Evolutionary conservation across 2,329 filamentous ascomycete genomes (phyloP).

Genomic region (Blastomyces percursus): DNA sequence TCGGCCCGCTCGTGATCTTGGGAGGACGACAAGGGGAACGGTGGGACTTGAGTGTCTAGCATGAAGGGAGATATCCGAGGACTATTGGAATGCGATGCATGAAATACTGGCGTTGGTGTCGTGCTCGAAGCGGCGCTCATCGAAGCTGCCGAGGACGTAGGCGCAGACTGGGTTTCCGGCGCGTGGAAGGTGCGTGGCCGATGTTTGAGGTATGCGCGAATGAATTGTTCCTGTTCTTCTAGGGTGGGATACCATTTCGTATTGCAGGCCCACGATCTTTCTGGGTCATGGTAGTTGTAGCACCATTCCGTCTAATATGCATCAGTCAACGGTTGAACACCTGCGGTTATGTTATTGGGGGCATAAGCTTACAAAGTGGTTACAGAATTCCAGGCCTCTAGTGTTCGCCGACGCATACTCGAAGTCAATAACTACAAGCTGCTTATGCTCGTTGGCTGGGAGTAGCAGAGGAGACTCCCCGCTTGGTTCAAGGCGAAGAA

Average conservation of each 20-base stretch:
- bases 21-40: conserved; percentile 35
- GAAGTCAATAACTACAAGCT: conserved; percentile 94
- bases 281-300: conserved; percentile 84
- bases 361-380: conserved; percentile 63
- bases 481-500: conserved; percentile 62
- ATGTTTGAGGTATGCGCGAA: conserved; percentile 79
- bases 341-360: not conserved
- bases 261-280: conserved; percentile 56
- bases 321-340: not conserved
- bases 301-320: conserved; percentile 67
- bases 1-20: conserved; percentile 54
- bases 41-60: conserved; percentile 60
- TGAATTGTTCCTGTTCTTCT: conserved; percentile 74
- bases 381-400: conserved; percentile 82
- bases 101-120: conserved; percentile 6
- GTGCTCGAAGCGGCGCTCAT: conserved; percentile 30
- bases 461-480: conserved; percentile 74
- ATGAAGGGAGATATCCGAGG: conserved; percentile 53
- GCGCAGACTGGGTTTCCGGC: conserved; percentile 19
- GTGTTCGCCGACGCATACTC: conserved; percentile 90
- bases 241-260: conserved; percentile 59
- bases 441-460: conserved; percentile 88
- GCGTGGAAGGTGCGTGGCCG: conserved; percentile 42
- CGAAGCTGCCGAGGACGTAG: conserved; percentile 42
- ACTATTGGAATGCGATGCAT: conserved; percentile 22